Evolutionary conservation across 805 yeast species (phyloP).

Genomic region (Zygoascus ofunaensis): DNA sequence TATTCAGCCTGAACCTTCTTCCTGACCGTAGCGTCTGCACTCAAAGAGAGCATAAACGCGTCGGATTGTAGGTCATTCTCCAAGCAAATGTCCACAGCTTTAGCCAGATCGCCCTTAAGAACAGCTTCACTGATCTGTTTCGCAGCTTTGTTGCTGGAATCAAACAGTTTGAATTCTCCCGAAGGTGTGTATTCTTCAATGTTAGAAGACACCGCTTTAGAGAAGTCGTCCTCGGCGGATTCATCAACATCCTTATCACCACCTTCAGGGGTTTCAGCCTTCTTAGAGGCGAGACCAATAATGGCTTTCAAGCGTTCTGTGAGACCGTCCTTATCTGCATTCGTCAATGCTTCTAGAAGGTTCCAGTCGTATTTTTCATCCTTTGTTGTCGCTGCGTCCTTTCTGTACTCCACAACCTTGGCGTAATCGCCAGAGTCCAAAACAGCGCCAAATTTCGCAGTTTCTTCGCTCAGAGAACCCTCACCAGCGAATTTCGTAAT

Average conservation of each 20-base stretch:
- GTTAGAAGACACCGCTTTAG: constrained; percentile 20
- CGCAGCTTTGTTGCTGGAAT: constrained; percentile 33
- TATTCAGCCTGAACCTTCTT: constrained; percentile 63
- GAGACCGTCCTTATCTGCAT: constrained; percentile 19
- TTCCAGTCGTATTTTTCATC: constrained; percentile 30
- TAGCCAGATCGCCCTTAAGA: constrained; percentile 50
- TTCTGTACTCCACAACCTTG: constrained; percentile 12
- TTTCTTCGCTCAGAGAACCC: constrained; percentile 26
- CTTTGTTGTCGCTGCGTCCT: constrained; percentile 9
- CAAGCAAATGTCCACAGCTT: constrained; percentile 62
- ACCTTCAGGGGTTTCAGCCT: constrained; percentile 7
- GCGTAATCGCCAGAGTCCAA: constrained; percentile 31
- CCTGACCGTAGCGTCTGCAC: constrained; percentile 48
- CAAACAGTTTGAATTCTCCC: constrained; percentile 26
- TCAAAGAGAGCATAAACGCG: constrained; percentile 70
- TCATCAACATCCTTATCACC: constrained; percentile 19
- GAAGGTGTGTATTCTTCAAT: constrained; percentile 23
- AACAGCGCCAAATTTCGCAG: constrained; percentile 44
- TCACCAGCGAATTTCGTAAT: constrained; percentile 37
- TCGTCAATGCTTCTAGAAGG: constrained; percentile 25
- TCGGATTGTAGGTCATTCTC: constrained; percentile 57
- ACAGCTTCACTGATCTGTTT: constrained; percentile 41
- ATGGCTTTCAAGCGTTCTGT: constrained; percentile 17
- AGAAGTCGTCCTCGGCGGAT: constrained; percentile 20
- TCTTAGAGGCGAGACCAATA: constrained; percentile 17